phyloP scores from a whole-genome alignment of 75 land plant species.

The Azolla pinnata region DNA sequence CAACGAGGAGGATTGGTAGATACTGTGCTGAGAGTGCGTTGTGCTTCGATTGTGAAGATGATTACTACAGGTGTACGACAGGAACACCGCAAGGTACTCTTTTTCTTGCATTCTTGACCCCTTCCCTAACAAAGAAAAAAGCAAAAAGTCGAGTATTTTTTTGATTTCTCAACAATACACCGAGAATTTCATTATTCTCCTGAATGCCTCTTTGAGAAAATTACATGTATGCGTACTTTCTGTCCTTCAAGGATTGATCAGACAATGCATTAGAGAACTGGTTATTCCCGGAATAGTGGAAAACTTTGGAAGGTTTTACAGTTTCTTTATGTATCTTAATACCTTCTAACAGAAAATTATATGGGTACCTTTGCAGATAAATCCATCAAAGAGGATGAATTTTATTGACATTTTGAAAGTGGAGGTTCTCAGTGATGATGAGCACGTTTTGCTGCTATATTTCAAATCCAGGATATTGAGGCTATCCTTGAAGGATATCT shows the following conservation, averaged over 20 bases:
- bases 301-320: too few species aligned
- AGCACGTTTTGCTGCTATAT: conserved; percentile 37
- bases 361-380: conserved; percentile 42
- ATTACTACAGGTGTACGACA: conserved; percentile 30
- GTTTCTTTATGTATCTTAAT: too few species aligned
- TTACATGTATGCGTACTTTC: background rate
- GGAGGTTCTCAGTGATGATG: conserved; percentile 36
- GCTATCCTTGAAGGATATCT: conserved; percentile 31
- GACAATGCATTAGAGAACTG: too few species aligned
- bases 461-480: conserved; percentile 37
- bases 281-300: too few species aligned
- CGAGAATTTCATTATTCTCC: too few species aligned
- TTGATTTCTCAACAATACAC: too few species aligned
- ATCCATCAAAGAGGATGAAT: conserved; percentile 33
- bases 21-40: conserved; percentile 36
- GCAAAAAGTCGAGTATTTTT: too few species aligned
- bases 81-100: conserved; percentile 35
- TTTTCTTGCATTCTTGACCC: background rate
- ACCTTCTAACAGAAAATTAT: too few species aligned
- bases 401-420: conserved; percentile 37
- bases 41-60: conserved; percentile 48
- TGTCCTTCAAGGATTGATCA: too few species aligned
- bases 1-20: conserved; percentile 35
- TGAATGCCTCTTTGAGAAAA: background rate
- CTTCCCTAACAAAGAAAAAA: background rate